phyloP scores from a whole-genome alignment of 352 stramenopile species.

The Pythium brachiatum region DNA sequence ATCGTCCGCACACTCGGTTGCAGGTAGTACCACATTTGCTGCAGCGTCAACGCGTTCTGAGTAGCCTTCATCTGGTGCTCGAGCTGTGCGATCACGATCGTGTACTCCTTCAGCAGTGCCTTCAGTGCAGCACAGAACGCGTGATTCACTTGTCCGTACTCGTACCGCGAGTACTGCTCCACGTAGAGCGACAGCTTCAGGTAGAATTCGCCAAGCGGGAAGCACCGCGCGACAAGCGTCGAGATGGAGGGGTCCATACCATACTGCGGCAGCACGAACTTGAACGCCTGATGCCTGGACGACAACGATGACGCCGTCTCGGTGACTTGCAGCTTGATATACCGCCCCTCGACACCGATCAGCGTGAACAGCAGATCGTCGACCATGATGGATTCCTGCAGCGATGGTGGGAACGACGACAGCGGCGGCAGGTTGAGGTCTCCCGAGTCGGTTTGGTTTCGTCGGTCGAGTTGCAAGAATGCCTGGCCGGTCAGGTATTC shows the following conservation, averaged over 20 bases:
- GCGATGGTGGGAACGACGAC: conserved; percentile 66
- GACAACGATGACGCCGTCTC: conserved; percentile 28
- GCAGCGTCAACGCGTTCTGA: conserved; percentile 67
- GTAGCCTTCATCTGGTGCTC: conserved; percentile 71
- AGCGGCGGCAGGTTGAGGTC: conserved; percentile 60
- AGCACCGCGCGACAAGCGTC: conserved; percentile 60
- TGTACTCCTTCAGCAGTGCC: conserved; percentile 91
- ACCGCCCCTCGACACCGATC: conserved; percentile 78
- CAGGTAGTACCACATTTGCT: conserved; percentile 92
- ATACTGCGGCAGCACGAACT: conserved; percentile 63
- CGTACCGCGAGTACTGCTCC: conserved; percentile 81
- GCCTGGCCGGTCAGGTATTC: conserved; percentile 75
- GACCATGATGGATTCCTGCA: conserved; percentile 80
- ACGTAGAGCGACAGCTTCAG: conserved; percentile 75
- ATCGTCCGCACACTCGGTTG: conserved; percentile 91
- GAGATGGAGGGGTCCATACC: conserved; percentile 83
- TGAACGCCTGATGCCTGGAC: conserved; percentile 35
- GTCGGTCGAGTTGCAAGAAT: conserved; percentile 49
- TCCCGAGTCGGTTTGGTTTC: conserved; percentile 32
- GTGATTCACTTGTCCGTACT: conserved; percentile 94
- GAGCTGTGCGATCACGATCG: conserved; percentile 89
- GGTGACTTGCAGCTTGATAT: conserved; percentile 64
- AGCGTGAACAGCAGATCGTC: conserved; percentile 84
- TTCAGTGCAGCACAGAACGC: conserved; percentile 92
- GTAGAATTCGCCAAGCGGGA: conserved; percentile 76